Evolutionary conservation across 805 yeast genomes (phyloP).

Genomic region (Metschnikowia matae): DNA sequence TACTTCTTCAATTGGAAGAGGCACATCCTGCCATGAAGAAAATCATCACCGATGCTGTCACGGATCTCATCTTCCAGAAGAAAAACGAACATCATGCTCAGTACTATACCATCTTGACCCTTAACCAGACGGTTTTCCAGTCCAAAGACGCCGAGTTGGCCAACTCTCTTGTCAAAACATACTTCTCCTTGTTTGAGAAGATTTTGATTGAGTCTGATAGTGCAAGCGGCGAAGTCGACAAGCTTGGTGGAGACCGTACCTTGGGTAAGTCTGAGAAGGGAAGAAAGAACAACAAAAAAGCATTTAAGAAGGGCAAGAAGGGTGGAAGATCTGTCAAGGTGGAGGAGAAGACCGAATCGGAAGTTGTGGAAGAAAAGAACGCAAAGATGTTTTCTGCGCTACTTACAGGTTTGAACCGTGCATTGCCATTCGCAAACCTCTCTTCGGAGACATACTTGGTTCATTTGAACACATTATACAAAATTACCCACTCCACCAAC

Average conservation of each 20-base stretch:
- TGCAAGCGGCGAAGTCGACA: slow-evolving; percentile 38
- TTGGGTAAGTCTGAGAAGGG: slow-evolving; percentile 56
- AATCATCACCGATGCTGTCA: slow-evolving; percentile 71
- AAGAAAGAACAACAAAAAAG: slow-evolving; percentile 56
- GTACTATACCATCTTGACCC: slow-evolving; percentile 81
- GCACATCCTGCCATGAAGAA: slow-evolving; percentile 95
- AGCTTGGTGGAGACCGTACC: slow-evolving; percentile 22
- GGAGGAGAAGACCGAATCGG: slow-evolving; percentile 57
- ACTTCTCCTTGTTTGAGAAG: slow-evolving; percentile 83
- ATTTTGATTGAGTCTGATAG: slow-evolving; percentile 64
- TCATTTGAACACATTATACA: slow-evolving; percentile 81
- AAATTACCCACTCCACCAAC: slow-evolving; percentile 89
- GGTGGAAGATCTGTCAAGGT: slow-evolving; percentile 78
- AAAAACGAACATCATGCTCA: slow-evolving; percentile 80
- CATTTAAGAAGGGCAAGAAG: slow-evolving; percentile 75
- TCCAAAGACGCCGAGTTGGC: slow-evolving; percentile 77
- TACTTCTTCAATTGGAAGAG: slow-evolving; percentile 74
- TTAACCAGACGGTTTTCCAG: slow-evolving; percentile 89
- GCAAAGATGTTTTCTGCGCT: slow-evolving; percentile 84
- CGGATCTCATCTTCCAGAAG: slow-evolving; percentile 73
- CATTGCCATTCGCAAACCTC: slow-evolving; percentile 85
- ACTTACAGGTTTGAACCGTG: slow-evolving; percentile 91
- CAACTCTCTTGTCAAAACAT: slow-evolving; percentile 75
- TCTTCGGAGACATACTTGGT: slow-evolving; percentile 64
- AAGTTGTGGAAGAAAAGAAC: slow-evolving; percentile 71